Percentiles rank a stretch among this genome's conserved stretches.
These are phyloP conservation scores for Alternaria conjuncta DNA, from an alignment of 2,329 filamentous ascomycete genomes.

Conservation along the genomic window DNA sequence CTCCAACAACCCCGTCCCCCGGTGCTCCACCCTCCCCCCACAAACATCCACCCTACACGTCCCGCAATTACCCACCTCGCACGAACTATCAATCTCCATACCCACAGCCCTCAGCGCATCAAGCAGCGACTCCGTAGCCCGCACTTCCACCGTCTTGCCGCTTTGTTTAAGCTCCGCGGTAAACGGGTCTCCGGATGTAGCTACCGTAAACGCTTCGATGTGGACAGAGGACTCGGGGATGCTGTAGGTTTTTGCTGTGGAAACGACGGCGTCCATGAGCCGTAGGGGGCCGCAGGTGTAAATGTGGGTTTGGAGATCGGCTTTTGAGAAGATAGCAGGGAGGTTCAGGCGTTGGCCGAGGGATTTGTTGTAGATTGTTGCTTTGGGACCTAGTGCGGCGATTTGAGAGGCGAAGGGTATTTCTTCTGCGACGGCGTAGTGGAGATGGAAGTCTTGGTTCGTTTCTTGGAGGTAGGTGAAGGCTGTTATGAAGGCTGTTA, in stretches of 20 bases:
- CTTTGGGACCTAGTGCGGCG: conserved; percentile 50
- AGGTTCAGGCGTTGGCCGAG: conserved; percentile 62
- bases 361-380: conserved; percentile 61
- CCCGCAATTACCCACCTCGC: conserved; percentile 55
- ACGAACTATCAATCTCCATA: conserved; percentile 53
- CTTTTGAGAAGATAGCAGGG: conserved; percentile 51
- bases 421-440: conserved; percentile 65
- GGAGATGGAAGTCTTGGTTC: conserved; percentile 57
- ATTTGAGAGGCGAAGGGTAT: conserved; percentile 63
- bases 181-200: conserved; percentile 65
- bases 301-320: conserved; percentile 63
- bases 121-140: conserved; percentile 50
- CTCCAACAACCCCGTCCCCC: conserved; percentile 47
- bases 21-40: conserved; percentile 49
- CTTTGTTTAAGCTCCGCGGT: conserved; percentile 60
- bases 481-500: conserved; percentile 68
- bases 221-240: conserved; percentile 62
- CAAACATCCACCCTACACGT: conserved; percentile 51
- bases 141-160: conserved; percentile 54
- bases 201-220: conserved; percentile 65
- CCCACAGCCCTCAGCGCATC: conserved; percentile 51
- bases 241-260: conserved; percentile 51
- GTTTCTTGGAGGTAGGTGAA: conserved; percentile 45
- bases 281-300: conserved; percentile 67
- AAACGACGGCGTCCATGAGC: conserved; percentile 61